Evolutionary conservation across 306 rosid species (phyloP).

Genomic region (Oemleria cerasiformis): DNA sequence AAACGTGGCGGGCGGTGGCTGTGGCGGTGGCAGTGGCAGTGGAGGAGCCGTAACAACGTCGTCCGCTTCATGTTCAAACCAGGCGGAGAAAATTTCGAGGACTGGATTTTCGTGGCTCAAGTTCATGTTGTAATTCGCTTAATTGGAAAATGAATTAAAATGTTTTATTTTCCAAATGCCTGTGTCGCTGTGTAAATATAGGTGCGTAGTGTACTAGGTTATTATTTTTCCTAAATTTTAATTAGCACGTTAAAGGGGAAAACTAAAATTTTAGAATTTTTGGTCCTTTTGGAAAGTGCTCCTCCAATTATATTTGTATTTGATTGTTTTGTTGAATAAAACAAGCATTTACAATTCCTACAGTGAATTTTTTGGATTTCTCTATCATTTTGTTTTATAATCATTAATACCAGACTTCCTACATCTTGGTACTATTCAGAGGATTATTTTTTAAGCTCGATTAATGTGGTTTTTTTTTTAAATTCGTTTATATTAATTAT

Average conservation of each 20-base stretch:
- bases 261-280: neutral
- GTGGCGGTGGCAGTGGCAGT: neutral
- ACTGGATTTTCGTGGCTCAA: slow-evolving; percentile 56
- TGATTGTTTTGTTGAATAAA: neutral
- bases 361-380: neutral
- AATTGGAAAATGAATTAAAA: neutral
- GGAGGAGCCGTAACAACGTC: slow-evolving; percentile 29
- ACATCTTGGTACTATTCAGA: no score
- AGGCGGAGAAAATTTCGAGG: slow-evolving; percentile 37
- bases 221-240: neutral
- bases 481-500: no score
- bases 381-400: neutral
- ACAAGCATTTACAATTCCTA: neutral
- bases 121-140: slow-evolving; percentile 39
- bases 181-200: neutral
- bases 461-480: no score
- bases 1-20: slow-evolving; percentile 11
- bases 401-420: neutral
- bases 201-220: neutral
- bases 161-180: neutral
- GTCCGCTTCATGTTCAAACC: slow-evolving; percentile 46
- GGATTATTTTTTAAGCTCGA: no score
- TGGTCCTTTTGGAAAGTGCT: neutral
- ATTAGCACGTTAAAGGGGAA: neutral
- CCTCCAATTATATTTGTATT: neutral